Evolutionary conservation across 2,329 filamentous ascomycete species (phyloP).

Genomic region (Nannizziopsis barbatae): DNA sequence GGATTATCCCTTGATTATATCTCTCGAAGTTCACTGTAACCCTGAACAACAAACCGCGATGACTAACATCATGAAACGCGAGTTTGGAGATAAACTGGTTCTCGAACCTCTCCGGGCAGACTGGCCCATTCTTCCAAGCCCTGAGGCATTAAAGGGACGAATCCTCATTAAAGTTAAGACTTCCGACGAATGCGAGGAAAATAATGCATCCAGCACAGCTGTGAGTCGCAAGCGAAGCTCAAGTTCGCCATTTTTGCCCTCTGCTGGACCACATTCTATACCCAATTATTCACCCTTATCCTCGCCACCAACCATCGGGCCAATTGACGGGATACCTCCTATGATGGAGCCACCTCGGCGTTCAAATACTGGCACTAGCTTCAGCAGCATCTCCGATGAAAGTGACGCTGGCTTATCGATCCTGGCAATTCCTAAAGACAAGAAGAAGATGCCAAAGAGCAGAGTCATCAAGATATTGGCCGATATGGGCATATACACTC

Average conservation of each 20-base stretch:
- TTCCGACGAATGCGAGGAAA: conserved; percentile 29
- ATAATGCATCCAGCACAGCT: conserved; percentile 37
- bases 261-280: conserved; percentile 40
- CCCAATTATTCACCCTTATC: conserved; percentile 40
- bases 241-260: conserved; percentile 62
- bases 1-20: conserved; percentile 84
- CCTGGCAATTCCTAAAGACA: conserved; percentile 46
- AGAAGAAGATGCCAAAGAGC: conserved; percentile 56
- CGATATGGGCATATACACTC: conserved; percentile 69
- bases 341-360: conserved; percentile 38
- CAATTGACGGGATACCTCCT: conserved; percentile 38
- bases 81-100: conserved; percentile 70
- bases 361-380: conserved; percentile 44
- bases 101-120: conserved; percentile 61
- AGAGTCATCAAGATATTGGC: conserved; percentile 79
- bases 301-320: conserved; percentile 43
- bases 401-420: conserved; percentile 51
- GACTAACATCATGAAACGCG: conserved; percentile 77
- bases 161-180: conserved; percentile 91
- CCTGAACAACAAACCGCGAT: conserved; percentile 72
- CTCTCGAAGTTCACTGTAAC: conserved; percentile 89
- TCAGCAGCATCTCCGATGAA: conserved; percentile 59
- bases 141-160: conserved; percentile 69
- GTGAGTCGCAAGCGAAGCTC: conserved; percentile 53
- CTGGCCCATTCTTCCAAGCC: conserved; percentile 62